A percentile compares a stretch with the other conserved stretches of the same genome.
phyloP scores from a whole-genome alignment of 768 basidiomycete genomes.

The Suillus decipiens region DNA sequence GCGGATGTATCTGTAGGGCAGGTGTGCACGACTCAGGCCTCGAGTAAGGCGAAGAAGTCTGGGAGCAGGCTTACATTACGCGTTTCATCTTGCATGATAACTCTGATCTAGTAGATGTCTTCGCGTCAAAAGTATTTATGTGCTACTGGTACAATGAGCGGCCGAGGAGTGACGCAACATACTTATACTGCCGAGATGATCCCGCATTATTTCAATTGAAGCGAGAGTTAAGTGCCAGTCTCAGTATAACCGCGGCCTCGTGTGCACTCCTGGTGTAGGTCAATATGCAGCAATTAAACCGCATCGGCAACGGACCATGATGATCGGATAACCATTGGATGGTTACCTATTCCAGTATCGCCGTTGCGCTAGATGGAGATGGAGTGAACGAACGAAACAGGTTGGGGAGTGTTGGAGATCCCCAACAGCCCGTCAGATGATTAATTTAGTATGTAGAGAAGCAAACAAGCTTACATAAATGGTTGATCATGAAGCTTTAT shows the following conservation, averaged over 20 bases:
- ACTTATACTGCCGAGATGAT: neutral
- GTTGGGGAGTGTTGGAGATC: neutral
- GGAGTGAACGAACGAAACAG: neutral
- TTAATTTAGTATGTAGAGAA: neutral
- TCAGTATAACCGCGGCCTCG: neutral
- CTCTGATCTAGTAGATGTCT: neutral
- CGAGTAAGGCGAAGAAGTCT: neutral
- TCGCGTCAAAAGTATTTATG: neutral
- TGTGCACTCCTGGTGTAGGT: neutral
- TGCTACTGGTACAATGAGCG: neutral
- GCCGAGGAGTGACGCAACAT: neutral
- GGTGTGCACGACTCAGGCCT: neutral
- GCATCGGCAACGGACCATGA: conserved; percentile 1
- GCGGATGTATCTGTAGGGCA: neutral
- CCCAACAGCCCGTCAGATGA: neutral
- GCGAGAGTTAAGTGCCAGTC: neutral
- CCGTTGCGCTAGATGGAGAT: conserved; percentile 3
- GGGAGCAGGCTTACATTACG: neutral
- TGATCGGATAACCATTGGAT: neutral
- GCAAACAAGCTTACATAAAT: conserved; percentile 3
- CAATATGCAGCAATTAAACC: neutral
- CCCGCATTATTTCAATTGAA: conserved; percentile 1
- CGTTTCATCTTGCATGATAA: no score
- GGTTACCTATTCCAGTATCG: conserved; percentile 5
- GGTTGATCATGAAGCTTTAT: neutral